Conservation (phyloP, 352 stramenopile species). For the Globisporangium heterothallicum region DNA sequence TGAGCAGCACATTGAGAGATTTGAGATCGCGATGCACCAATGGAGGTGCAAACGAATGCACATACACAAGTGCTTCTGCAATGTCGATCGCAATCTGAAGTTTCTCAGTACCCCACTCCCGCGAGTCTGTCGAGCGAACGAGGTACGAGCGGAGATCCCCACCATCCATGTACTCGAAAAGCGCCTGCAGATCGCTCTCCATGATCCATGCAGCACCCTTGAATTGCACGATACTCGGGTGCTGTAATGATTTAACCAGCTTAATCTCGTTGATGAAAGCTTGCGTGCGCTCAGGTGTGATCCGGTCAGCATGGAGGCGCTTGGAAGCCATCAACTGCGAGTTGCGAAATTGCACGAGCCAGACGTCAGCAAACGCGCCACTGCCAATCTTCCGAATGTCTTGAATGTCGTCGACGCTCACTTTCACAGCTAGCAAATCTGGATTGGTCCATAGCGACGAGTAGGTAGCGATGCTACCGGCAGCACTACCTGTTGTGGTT, state of each 20-base stretch:
- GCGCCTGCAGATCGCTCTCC: slow-evolving; percentile 9
- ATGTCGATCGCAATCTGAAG: slow-evolving; percentile 16
- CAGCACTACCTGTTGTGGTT: not conserved
- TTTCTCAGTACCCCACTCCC: slow-evolving; percentile 11
- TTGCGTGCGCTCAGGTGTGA: slow-evolving; percentile 5
- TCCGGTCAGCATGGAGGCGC: slow-evolving; percentile 1
- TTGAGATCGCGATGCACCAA: slow-evolving; percentile 21
- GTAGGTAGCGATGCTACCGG: not conserved
- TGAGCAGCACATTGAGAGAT: slow-evolving; percentile 16
- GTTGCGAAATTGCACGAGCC: slow-evolving; percentile 36
- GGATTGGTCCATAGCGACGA: slow-evolving; percentile 31
- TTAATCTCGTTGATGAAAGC: slow-evolving; percentile 19
- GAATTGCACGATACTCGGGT: slow-evolving; percentile 19
- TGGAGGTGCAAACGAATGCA: slow-evolving; percentile 14
- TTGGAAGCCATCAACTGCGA: slow-evolving; percentile 27
- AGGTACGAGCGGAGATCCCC: slow-evolving; percentile 11
- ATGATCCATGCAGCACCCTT: slow-evolving; percentile 12
- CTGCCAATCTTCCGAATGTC: slow-evolving; percentile 38
- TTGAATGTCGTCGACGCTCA: slow-evolving; percentile 40
- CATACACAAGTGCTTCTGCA: slow-evolving; percentile 9
- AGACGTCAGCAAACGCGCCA: slow-evolving; percentile 32
- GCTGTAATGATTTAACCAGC: slow-evolving; percentile 6
- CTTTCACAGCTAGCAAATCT: slow-evolving; percentile 28
- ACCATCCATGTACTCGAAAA: slow-evolving; percentile 13
- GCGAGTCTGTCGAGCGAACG: not conserved